Evolutionary conservation across 1,139 yeast genomes (phyloP), one percentile per base, ranked within the genome.

Genomic region (Geotrichum australiense): DNA sequence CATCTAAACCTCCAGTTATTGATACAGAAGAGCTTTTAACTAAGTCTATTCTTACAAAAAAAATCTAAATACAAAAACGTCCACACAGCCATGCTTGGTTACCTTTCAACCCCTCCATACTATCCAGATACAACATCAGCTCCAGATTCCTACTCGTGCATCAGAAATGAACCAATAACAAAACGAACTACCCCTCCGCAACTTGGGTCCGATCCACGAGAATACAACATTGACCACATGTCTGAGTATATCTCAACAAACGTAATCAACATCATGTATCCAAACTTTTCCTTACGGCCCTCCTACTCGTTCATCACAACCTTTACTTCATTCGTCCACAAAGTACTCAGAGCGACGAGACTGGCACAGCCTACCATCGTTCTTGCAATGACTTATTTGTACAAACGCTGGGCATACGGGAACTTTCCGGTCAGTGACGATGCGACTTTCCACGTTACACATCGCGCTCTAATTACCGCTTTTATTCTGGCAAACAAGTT

Each of bases 401-500:
- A 70, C 46, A 69, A 64, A 58, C 70, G 66, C 48, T 69, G 62
- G 56, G 62, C 61, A 35, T 52, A 58, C 45, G 54, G 53, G 11
- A 44, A 47, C 28, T 42, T 51, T n/a, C 58, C 61, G 27, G 53
- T 47, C 27, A 52, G 58, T 18, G 53, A 53, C 33, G 54, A 42
- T 33, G 56, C 55, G 40, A 69, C 73, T 50, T 4, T 29, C 8
- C 32, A 29, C 20, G n/a, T 29, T 5, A 15, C 32, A 4, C 85
- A 81, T 55, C 71, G 80, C 47, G 74, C 75, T 49, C 69, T 86
- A 44, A 75, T 81, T 29, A 70, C 80, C 21, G 74, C 91, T 1
- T 69, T 89, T 43, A 76, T 87, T 44, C 69, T 87, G 50, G 94
- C 95, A 31, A 89, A 87, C 68, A 89, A 89, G 64, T 85, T 85